Evolutionary conservation across 257 asterid genomes (phyloP), one percentile per base, ranked within the genome.

Genomic region (Haberlea rhodopensis): DNA sequence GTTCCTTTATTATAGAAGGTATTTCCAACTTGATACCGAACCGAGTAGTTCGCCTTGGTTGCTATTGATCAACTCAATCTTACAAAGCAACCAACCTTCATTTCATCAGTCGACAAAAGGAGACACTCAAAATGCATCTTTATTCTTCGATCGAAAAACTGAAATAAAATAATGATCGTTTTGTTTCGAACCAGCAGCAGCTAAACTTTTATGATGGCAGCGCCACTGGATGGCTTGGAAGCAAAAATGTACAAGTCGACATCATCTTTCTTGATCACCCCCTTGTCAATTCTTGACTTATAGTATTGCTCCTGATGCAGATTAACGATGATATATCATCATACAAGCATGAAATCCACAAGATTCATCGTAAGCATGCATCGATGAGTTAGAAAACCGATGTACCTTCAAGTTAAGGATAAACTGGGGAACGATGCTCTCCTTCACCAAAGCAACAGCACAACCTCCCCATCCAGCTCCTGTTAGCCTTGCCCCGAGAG

Each of bases 381-480:
- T 40, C 1, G 18, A 40, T 5, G 18, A 10, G 48, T 40, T 13
- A 40, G 18, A 11, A 40, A 13, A 24, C 37, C 45, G 55, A 61
- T 70, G 29, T 45, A 86, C 96, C 95, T 94, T 94, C 84, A 90
- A 74, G 72, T 84, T 90, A 20, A 83, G 95, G 62, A 94, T 94
- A 65, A 90, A 94, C 23, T 84, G 90, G 15, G 95, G 95, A 29
- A 90, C 90, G 10, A 74, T 72, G 60, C 64, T 83, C 75, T 94
- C 99, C 76, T 87, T 86, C 57, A 90, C 99, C 19, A 94, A 79
- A 21, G 97, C 96, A 45, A 94, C 99, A 0, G 88, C 88, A 75
- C 99, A 94, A 31, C 99, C 99, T 51, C 99, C 99, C 99, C 99
- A 94, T 69, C 99, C 97, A 7, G 99, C 97, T 62, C 99, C 97